Percentiles rank a stretch among this genome's conserved stretches.
Evolutionary conservation across 257 asterid genomes (phyloP).

Genomic region (Solanum megistacrolobum): DNA sequence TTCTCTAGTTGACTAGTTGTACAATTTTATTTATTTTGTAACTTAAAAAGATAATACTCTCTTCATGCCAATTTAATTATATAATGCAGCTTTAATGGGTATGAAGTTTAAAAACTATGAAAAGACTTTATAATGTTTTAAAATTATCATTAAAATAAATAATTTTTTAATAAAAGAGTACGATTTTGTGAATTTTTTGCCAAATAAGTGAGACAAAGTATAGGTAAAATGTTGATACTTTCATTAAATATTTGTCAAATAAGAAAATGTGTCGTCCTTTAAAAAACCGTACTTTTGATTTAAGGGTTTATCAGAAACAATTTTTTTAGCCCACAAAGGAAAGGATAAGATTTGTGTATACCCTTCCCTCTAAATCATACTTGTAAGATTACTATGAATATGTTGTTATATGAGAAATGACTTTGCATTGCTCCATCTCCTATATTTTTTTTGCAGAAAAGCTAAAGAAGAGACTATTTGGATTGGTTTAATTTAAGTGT

Average conservation of each 20-base stretch:
- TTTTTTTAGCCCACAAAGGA: neutral
- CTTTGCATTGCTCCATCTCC: neutral
- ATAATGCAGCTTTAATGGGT: too few relatives aligned
- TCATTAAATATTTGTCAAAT: neutral
- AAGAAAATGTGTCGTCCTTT: too few relatives aligned
- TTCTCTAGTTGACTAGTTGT: neutral
- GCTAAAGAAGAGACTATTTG: neutral
- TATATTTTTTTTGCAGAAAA: too few relatives aligned
- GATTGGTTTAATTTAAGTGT: too few relatives aligned
- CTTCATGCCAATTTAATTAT: neutral
- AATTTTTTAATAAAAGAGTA: neutral
- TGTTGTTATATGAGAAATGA: neutral
- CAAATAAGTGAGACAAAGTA: neutral
- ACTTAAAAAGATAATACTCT: neutral
- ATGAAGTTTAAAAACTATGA: too few relatives aligned
- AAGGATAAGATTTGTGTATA: too few relatives aligned
- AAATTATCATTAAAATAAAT: too few relatives aligned
- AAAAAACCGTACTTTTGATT: too few relatives aligned
- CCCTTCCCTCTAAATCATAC: too few relatives aligned
- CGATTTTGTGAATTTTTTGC: neutral
- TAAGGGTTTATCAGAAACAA: fast-evolving
- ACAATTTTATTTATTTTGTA: neutral
- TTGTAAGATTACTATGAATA: too few relatives aligned
- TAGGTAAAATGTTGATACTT: too few relatives aligned
- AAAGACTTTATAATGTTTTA: too few relatives aligned